Percentiles rank a stretch among this genome's conserved stretches.
phyloP scores from a whole-genome alignment of 345 rosid species.

The Brassica juncea region DNA sequence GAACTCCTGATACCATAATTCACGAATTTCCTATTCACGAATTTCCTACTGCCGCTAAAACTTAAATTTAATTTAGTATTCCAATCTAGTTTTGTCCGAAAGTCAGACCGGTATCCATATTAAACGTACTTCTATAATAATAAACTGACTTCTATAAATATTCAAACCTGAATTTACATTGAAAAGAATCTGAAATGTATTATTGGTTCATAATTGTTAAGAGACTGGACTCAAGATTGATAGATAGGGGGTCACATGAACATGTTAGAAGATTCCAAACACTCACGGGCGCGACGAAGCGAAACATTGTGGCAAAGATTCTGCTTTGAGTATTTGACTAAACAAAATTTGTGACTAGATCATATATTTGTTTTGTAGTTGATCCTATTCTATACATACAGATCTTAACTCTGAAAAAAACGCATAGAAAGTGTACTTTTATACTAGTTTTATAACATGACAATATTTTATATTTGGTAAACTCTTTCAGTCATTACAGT shows the following conservation, averaged over 20 bases:
- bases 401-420: background rate
- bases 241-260: constrained; percentile 22
- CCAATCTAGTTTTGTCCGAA: background rate
- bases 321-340: background rate
- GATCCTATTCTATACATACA: background rate
- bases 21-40: background rate
- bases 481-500: background rate
- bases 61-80: background rate
- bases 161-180: background rate
- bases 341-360: background rate
- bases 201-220: background rate
- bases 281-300: background rate
- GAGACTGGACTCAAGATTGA: background rate
- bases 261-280: constrained; percentile 22
- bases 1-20: background rate
- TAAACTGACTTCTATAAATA: background rate
- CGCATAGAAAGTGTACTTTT: background rate
- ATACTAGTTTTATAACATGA: background rate
- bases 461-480: background rate
- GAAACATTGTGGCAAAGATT: background rate
- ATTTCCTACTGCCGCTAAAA: background rate
- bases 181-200: background rate
- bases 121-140: background rate
- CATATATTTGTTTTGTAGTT: background rate
- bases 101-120: background rate